Base-by-base conservation (phyloP, 441 rosid species). In the Macaranga tanarius region DNA sequence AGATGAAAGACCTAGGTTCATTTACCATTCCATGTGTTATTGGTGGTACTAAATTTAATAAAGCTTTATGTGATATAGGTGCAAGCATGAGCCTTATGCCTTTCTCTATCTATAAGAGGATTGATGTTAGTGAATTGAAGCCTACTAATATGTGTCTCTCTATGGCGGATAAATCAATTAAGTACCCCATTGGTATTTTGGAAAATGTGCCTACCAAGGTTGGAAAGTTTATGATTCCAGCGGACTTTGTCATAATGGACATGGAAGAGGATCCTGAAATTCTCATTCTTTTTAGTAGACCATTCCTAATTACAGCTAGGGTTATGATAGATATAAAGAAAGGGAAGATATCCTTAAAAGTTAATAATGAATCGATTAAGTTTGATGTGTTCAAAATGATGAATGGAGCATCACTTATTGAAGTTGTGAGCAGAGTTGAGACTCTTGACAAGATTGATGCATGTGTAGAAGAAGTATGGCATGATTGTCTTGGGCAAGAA, bases 31-130 rank as follows among this genome's bases (percentile, higher is more conserved):
- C 55, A 60, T 74, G 10, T 38, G 42, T 7, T 2, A 38, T 38
- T 2, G 42, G 42, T 38, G 42, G 42, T 7, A 38, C 42, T 38
- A 3, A 7, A 3, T 38, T 38, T 38, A 38, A 38, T 7, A 38
- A 38, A 38, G 42, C 42, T 38, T 38, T 74, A 22, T 51, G 45
- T 67, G 68, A 67, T 40, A 11, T 38, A 2, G 28, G 56, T 17
- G 69, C 10, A 20, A 61, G 65, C 4, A 20, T 67, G 0, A 68
- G 68, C 31, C 25, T 75, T 0, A 68, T 75, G 55, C 77, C 63
- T 15, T 13, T 2, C 8, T 45, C 22, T 15, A 22, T 22, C 6
- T 74, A 10, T 26, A 48, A 10, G 34, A 59, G 17, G 31, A 5
- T 67, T n/a, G 28, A 59, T 0, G 2, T 74, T 5, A 20, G 67